Base-by-base conservation (phyloP, 2,329 filamentous ascomycete genomes). In the Fusarium burgessii region DNA sequence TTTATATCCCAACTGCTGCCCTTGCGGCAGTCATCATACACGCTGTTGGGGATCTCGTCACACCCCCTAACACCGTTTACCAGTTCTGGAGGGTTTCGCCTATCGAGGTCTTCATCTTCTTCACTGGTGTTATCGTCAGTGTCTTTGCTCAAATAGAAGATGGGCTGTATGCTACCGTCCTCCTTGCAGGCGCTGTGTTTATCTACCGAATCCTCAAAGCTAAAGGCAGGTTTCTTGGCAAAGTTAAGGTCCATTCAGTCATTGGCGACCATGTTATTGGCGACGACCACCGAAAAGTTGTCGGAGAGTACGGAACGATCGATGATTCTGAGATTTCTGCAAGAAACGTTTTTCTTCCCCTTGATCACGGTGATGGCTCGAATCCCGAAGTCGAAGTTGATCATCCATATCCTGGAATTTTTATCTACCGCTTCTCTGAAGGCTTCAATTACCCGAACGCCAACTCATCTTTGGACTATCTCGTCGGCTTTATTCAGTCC, bases 381-480 rank as follows among this genome's bases (percentile, higher is more conserved):
- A 98, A 98, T 79, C 95, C 95, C 0, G 87, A 91, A 29, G 86
- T 98, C 49, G 87, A 92, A 14, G 85, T 97, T n/a, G 86, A 93
- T 68, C 89, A 89, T 58, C 95, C 96, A 2, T 93, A 96, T 76
- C 95, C 95, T 1, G 96, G 96, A 56, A 88, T 99, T 72, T 97
- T 98, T 82, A 97, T 98, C 77, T 98, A 97, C 84, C 91, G 95
- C 46, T 98, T 97, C 81, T 90, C 92, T 0, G 95, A 98, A 82
- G 93, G 95, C 45, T 97, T 97, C 86, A 97, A 96, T 82, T 99
- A 98, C 77, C 94, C 95, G 66, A 99, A 97, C 75, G 94, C 94
- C 23, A 93, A 93, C 76, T 91, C 93, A 78, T 94, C 97, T 71
- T 89, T 97, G 61, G 94, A 98, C 77, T 89, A 93, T 76, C 85